Base-by-base conservation (phyloP, 148 eudicot genomes). In the Amaranthus palmeri region DNA sequence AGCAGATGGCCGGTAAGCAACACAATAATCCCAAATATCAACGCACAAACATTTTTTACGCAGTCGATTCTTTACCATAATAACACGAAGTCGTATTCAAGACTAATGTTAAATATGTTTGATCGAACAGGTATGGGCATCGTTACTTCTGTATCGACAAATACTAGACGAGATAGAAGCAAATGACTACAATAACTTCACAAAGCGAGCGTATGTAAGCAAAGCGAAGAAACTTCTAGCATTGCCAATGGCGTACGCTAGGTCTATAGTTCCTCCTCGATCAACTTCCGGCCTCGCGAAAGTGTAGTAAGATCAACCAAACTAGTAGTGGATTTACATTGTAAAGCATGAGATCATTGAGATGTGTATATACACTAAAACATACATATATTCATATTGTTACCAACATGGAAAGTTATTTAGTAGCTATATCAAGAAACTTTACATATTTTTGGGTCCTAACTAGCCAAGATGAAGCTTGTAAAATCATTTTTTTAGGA, bases 1-100 rank as follows among this genome's bases (percentile, higher is more conserved):
- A 96, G 99, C 64, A 83, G 99, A 96, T 92, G 96, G 97, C 99
- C 99, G 17, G 99, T 96, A 83, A 86, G 89, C 43, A 53, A 25
- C 36, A 25, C 36, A 25, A 25, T 25, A 25, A 25, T 25, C 36
- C 36, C 36, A 25, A 25, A 25, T 25, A 25, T 25, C 36, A 2
- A 25, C 36, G 36, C 36, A 25, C 36, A 25, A 25, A 25, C 2
- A 25, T 25, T 25, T 25, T 25, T 25, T 25, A 25, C 36, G 36
- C 36, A 25, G 36, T 25, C 36, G 2, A 25, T 25, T 25, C 36
- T 25, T 25, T 25, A 25, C 36, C 36, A 25, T 25, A 25, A 25
- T 25, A 25, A 25, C 36, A 25, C 36, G 36, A 25, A 25, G 36
- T 25, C 2, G 36, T 25, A 25, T 25, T 25, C 36, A 25, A 25